Evolutionary conservation across 169 alveolate species (phyloP).

Genomic region (Besnoitia besnoiti): DNA sequence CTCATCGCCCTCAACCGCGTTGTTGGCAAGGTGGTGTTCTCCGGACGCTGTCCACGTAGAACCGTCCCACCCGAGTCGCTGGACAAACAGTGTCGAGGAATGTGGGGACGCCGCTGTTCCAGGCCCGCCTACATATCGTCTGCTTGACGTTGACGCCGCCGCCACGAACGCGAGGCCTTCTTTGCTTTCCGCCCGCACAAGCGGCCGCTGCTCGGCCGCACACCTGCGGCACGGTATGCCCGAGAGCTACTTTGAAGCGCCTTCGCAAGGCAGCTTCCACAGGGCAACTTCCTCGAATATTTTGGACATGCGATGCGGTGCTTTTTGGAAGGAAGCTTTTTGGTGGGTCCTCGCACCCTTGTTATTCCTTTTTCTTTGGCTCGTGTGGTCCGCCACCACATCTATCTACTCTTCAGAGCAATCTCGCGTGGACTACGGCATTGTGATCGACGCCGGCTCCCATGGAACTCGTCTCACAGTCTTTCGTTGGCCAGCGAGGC

Average conservation of each 20-base stretch:
- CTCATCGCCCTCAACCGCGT: not conserved
- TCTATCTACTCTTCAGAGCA: not conserved
- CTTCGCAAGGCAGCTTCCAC: not conserved
- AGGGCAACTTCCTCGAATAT: not conserved
- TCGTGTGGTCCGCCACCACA: not conserved
- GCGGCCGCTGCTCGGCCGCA: not conserved
- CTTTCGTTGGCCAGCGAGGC: slow-evolving; percentile 27
- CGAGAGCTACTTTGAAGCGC: not conserved
- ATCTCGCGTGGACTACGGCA: slow-evolving; percentile 42
- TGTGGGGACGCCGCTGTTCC: too few species aligned
- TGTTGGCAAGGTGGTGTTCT: not conserved
- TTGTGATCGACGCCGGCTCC: slow-evolving; percentile 60
- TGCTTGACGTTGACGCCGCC: not conserved
- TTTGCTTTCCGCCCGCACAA: not conserved
- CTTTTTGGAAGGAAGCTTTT: not conserved
- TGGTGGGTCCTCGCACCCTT: slow-evolving; percentile 32
- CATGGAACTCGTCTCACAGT: slow-evolving; percentile 62
- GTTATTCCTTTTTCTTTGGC: not conserved
- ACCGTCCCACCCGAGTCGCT: too few species aligned
- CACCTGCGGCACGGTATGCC: not conserved
- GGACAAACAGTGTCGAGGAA: too few species aligned
- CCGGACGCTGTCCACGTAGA: too few species aligned
- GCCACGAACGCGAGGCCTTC: not conserved
- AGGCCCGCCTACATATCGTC: not conserved
- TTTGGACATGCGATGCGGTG: not conserved